Evolutionary conservation across 805 yeast species (phyloP).

Genomic region (Wickerhamiella hasegawae): DNA sequence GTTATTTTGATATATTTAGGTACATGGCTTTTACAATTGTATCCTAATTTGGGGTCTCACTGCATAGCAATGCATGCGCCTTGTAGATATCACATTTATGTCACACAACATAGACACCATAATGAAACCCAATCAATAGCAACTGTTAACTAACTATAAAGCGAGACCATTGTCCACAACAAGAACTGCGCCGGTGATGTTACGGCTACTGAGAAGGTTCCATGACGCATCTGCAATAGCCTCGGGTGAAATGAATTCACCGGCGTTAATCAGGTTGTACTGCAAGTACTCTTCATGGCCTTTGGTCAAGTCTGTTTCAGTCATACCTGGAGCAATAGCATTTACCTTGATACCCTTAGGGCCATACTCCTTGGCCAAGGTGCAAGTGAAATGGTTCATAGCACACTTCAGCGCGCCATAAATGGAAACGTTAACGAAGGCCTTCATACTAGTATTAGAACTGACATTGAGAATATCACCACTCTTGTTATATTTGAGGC

Average conservation of each 20-base stretch:
- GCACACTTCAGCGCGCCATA: slow-evolving; percentile 65
- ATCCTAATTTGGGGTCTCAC: too few species aligned
- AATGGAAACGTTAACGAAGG: slow-evolving; percentile 38
- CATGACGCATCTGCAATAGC: slow-evolving; percentile 13
- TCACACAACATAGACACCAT: too few species aligned
- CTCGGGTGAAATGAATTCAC: slow-evolving; percentile 6
- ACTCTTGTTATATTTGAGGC: slow-evolving; percentile 27
- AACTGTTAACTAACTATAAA: too few species aligned
- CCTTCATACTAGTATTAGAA: slow-evolving; percentile 34
- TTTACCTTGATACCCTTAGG: slow-evolving; percentile 42
- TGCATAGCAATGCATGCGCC: too few species aligned
- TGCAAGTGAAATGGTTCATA: slow-evolving; percentile 40
- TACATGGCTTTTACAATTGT: too few species aligned
- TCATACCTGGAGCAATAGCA: slow-evolving; percentile 51
- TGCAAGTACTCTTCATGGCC: slow-evolving; percentile 2
- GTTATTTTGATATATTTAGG: too few species aligned
- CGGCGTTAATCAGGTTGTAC: not conserved
- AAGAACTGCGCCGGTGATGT: slow-evolving; percentile 9
- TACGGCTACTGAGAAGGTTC: slow-evolving; percentile 6
- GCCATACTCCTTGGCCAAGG: slow-evolving; percentile 44
- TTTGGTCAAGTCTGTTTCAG: slow-evolving; percentile 44
- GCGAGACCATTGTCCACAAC: slow-evolving; percentile 12
- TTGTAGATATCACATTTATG: too few species aligned
- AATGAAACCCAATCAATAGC: too few species aligned
- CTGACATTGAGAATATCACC: slow-evolving; percentile 44